These are phyloP conservation scores for Mortierella sp. DNA, from an alignment of 371 early-diverging fungal genomes.

Conservation along the genomic window DNA sequence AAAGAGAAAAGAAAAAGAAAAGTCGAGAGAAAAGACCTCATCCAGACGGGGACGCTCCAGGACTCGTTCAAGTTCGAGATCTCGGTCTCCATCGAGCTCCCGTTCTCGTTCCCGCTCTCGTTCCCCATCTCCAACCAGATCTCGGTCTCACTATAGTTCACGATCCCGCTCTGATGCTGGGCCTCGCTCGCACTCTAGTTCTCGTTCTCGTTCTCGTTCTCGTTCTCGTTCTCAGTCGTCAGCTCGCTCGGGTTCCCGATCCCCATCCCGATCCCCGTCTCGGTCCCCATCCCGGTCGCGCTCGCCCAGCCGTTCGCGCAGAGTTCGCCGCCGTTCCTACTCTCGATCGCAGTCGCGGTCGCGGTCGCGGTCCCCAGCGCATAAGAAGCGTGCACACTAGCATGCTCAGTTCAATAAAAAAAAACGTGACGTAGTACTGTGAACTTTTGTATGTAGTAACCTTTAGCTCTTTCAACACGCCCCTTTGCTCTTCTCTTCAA, in stretches of 20 bases:
- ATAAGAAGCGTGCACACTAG: neutral
- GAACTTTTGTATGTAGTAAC: no score
- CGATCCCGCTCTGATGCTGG: neutral
- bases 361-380: constrained; percentile 3
- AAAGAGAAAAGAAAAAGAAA: neutral
- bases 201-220: no score
- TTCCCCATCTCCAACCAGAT: neutral
- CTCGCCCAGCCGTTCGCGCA: constrained; percentile 5
- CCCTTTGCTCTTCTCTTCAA: no score
- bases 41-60: no score
- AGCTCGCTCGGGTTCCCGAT: constrained; percentile 12
- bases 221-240: constrained; percentile 22
- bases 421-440: no score
- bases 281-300: constrained; percentile 26
- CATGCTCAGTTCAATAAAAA: no score
- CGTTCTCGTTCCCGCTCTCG: constrained; percentile 19
- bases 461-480: no score
- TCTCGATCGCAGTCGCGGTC: constrained; percentile 10
- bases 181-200: neutral
- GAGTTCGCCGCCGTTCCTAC: neutral
- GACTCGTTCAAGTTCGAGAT: constrained; percentile 4
- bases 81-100: constrained; percentile 15
- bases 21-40: no score
- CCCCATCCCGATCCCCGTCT: constrained; percentile 27
- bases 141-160: constrained; percentile 19